Conservation (phyloP, 2,329 filamentous ascomycete genomes). For the Xylariaceae sp. region DNA sequence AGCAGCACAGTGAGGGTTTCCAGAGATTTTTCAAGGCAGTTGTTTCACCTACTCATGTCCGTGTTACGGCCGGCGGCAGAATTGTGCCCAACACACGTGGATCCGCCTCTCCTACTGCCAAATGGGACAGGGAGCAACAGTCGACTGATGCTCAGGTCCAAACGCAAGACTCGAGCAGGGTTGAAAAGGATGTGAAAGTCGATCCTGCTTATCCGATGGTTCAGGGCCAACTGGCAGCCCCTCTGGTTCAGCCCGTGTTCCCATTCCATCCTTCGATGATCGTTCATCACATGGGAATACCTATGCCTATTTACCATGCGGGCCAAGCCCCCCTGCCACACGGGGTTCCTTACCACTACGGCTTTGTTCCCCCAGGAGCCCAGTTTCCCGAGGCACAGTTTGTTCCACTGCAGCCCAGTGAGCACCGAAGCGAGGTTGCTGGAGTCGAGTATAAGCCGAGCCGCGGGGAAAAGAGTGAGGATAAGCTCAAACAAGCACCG, state of each 20-base stretch:
- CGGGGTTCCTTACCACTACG: constrained; percentile 20
- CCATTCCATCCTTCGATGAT: constrained; percentile 15
- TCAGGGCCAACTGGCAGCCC: constrained; percentile 15
- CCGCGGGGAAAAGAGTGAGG: constrained; percentile 21
- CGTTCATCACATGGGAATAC: constrained; percentile 26
- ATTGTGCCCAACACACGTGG: constrained; percentile 61
- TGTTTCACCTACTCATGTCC: constrained; percentile 61
- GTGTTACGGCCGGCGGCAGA: constrained; percentile 61
- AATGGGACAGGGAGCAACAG: constrained; percentile 41
- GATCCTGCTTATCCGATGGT: constrained; percentile 7
- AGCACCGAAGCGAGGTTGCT: constrained; percentile 12
- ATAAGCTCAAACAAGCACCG: constrained; percentile 29
- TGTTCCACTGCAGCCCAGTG: constrained; percentile 11
- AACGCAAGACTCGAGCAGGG: constrained; percentile 21
- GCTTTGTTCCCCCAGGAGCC: constrained; percentile 16
- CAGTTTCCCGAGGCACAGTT: constrained; percentile 1
- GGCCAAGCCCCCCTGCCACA: constrained; percentile 20
- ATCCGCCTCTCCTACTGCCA: constrained; percentile 46
- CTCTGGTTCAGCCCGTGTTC: constrained; percentile 18
- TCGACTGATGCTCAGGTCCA: constrained; percentile 24
- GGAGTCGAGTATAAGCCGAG: constrained; percentile 15
- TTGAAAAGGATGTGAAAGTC: constrained; percentile 18
- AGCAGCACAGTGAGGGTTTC: constrained; percentile 60
- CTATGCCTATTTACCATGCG: constrained; percentile 27
- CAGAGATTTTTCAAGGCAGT: constrained; percentile 63